Evolutionary conservation across 768 basidiomycete genomes (phyloP).

Genomic region (Sutorius australiensis): DNA sequence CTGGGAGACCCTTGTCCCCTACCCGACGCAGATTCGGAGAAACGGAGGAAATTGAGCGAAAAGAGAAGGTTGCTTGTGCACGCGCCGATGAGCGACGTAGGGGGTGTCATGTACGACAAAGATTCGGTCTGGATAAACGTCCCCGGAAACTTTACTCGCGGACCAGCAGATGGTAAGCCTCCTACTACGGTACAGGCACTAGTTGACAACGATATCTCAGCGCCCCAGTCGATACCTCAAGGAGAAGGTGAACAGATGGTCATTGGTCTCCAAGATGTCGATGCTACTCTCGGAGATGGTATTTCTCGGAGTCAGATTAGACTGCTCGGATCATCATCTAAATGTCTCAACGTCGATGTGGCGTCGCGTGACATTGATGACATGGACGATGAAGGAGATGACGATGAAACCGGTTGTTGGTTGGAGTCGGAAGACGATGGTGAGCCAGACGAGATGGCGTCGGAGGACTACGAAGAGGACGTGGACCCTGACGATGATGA

Average conservation of each 20-base stretch:
- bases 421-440: slow-evolving; percentile 2
- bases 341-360: slow-evolving; percentile 49
- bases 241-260: slow-evolving; percentile 99
- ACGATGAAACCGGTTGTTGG: slow-evolving; percentile 12
- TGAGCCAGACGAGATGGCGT: slow-evolving; percentile 1
- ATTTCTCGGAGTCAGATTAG: slow-evolving; percentile 79
- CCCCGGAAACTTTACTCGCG: slow-evolving; percentile 86
- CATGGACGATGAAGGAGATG: slow-evolving; percentile 32
- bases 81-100: slow-evolving; percentile 98
- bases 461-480: neutral
- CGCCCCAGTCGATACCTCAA: slow-evolving; percentile 61
- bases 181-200: neutral
- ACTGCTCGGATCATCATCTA: slow-evolving; percentile 79
- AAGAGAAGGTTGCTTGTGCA: slow-evolving; percentile 90
- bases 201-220: slow-evolving; percentile 34
- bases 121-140: slow-evolving; percentile 99
- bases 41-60: slow-evolving; percentile 87
- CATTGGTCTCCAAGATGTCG: slow-evolving; percentile 88
- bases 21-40: slow-evolving; percentile 88
- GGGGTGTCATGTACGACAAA: slow-evolving; percentile 95
- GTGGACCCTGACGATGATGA: neutral
- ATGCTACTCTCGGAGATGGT: slow-evolving; percentile 75
- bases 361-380: slow-evolving; percentile 34
- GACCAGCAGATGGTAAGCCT: slow-evolving; percentile 57
- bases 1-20: slow-evolving; percentile 95